Evolutionary conservation across 2,329 filamentous ascomycete species (phyloP).

Genomic region (Trichophyton benhamiae): DNA sequence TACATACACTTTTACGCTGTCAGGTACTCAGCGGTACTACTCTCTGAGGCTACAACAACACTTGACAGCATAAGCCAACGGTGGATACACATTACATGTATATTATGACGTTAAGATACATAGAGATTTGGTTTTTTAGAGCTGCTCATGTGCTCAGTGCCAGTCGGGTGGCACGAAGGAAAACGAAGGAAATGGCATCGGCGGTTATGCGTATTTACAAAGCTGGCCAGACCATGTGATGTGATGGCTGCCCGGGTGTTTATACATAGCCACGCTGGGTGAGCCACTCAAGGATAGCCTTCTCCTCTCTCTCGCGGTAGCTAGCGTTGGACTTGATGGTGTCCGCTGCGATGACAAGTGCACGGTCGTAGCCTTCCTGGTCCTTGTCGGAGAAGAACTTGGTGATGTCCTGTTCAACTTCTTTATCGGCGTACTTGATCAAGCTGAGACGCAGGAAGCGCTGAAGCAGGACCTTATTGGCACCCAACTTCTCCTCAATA

Average conservation of each 20-base stretch:
- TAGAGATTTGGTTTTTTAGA: not conserved
- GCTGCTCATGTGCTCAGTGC: not conserved
- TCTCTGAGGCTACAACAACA: not conserved
- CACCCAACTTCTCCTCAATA: constrained; percentile 57
- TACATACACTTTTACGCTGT: not conserved
- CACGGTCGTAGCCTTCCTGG: constrained; percentile 73
- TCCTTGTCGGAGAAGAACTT: constrained; percentile 80
- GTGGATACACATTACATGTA: not conserved
- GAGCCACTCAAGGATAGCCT: constrained; percentile 68
- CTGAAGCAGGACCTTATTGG: constrained; percentile 79
- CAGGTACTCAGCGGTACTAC: not conserved
- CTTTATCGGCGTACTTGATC: constrained; percentile 61
- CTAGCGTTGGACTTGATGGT: constrained; percentile 70
- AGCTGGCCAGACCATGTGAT: not conserved
- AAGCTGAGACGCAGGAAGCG: constrained; percentile 71
- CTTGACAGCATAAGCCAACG: too few species aligned
- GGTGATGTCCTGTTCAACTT: constrained; percentile 62
- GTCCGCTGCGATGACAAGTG: constrained; percentile 72
- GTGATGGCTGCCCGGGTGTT: not conserved
- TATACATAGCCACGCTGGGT: constrained; percentile 43
- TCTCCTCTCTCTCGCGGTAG: constrained; percentile 67
- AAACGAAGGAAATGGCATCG: not conserved
- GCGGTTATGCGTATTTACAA: not conserved
- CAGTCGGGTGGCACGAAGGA: not conserved
- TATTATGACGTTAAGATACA: not conserved